phyloP scores from a whole-genome alignment of 148 eudicot species.

The Fagopyrum tataricum region DNA sequence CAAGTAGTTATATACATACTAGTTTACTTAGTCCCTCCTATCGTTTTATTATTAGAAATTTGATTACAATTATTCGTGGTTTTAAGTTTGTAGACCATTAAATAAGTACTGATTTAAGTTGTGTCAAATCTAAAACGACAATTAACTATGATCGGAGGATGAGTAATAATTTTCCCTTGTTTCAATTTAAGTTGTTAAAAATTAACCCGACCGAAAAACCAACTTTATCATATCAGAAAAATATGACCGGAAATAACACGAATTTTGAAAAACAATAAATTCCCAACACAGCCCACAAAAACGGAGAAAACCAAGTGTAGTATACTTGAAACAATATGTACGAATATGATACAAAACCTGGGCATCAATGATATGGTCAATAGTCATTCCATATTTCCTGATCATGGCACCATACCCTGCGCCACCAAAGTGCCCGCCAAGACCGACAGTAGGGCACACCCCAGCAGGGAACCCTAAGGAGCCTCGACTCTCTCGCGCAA shows the following conservation, averaged over 20 bases:
- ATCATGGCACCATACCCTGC: slow-evolving; percentile 35
- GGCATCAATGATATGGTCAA: slow-evolving; percentile 30
- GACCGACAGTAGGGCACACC: slow-evolving; percentile 28
- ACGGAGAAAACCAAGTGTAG: background rate
- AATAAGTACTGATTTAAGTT: too few relatives aligned
- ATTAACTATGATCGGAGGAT: too few relatives aligned
- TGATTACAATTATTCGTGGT: background rate
- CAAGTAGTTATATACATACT: background rate
- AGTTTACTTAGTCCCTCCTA: background rate
- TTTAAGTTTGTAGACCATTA: too few relatives aligned
- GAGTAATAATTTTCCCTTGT: too few relatives aligned
- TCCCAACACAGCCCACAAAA: background rate
- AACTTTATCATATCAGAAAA: too few relatives aligned
- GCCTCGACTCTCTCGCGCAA: slow-evolving; percentile 23
- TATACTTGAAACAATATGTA: background rate
- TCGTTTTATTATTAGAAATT: background rate
- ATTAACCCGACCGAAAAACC: too few relatives aligned
- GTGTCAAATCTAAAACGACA: too few relatives aligned
- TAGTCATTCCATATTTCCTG: slow-evolving; percentile 27
- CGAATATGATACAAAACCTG: slow-evolving; percentile 10
- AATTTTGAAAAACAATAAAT: too few relatives aligned
- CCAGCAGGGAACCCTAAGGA: slow-evolving; percentile 31
- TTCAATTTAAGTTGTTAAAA: too few relatives aligned
- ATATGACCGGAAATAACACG: too few relatives aligned
- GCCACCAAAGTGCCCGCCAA: slow-evolving; percentile 30